These are phyloP conservation scores for Thielaviopsis euricoi DNA, from an alignment of 2,329 filamentous ascomycete species.

Conservation along the genomic window DNA sequence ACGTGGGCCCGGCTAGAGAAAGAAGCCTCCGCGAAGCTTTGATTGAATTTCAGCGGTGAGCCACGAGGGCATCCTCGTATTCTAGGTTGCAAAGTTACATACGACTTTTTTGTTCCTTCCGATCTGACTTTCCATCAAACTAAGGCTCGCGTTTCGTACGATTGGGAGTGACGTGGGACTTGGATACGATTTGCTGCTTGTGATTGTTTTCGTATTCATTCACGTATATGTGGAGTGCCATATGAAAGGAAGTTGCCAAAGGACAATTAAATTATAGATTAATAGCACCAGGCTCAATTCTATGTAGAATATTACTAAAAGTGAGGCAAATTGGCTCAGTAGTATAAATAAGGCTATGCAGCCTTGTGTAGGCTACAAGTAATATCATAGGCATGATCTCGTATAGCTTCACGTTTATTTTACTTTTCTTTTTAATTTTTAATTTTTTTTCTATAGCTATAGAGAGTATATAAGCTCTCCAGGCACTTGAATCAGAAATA, in stretches of 20 bases:
- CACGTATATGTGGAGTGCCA: no score
- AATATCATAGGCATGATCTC: not conserved
- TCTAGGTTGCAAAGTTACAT: not conserved
- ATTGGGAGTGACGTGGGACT: no score
- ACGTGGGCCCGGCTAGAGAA: constrained; percentile 48
- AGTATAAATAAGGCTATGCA: not conserved
- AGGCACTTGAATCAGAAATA: not conserved
- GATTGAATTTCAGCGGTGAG: constrained; percentile 18
- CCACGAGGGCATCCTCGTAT: not conserved
- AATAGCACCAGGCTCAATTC: no score
- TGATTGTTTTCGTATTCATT: no score
- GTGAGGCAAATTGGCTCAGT: not conserved
- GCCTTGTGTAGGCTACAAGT: not conserved
- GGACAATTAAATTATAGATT: no score
- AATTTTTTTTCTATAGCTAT: not conserved
- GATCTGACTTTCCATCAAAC: not conserved
- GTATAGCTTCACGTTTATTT: not conserved
- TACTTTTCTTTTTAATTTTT: not conserved
- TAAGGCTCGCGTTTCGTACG: not conserved
- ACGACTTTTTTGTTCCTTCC: not conserved
- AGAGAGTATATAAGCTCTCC: not conserved
- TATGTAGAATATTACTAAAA: no score
- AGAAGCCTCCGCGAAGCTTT: constrained; percentile 29
- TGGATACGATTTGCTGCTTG: no score
- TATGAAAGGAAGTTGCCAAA: no score